These are phyloP conservation scores for Cladobotryum mycophilum DNA, from an alignment of 2,329 filamentous ascomycete species.

Conservation along the genomic window DNA sequence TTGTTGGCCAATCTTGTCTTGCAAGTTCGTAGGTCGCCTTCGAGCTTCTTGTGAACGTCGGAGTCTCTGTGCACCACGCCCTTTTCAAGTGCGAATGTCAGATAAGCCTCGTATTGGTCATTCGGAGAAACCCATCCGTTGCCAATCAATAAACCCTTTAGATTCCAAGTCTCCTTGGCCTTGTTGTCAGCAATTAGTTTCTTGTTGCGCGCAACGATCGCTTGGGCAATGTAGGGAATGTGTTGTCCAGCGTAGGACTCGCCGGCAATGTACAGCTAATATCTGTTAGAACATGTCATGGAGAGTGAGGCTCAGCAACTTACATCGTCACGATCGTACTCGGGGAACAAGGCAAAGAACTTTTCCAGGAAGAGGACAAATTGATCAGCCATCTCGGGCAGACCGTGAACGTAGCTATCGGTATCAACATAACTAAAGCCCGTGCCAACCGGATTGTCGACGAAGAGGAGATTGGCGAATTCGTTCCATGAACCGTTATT, in stretches of 20 bases:
- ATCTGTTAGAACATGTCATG: not conserved
- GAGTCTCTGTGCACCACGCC: conserved; percentile 65
- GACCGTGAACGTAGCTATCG: conserved; percentile 76
- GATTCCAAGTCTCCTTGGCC: conserved; percentile 52
- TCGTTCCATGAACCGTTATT: conserved; percentile 99
- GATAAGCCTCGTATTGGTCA: conserved; percentile 85
- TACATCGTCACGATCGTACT: conserved; percentile 89
- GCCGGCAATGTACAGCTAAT: conserved; percentile 83
- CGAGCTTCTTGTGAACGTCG: conserved; percentile 56
- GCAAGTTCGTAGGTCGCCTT: conserved; percentile 65
- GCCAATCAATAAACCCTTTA: conserved; percentile 84
- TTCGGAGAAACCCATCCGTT: conserved; percentile 94
- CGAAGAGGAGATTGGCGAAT: conserved; percentile 93
- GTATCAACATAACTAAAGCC: conserved; percentile 95
- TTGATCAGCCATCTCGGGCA: conserved; percentile 82
- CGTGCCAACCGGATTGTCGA: conserved; percentile 94
- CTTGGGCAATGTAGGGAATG: conserved; percentile 93
- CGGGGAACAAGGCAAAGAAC: conserved; percentile 84
- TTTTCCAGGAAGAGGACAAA: conserved; percentile 87
- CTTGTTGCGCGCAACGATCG: conserved; percentile 83
- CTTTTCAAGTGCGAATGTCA: conserved; percentile 73
- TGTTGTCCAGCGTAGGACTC: conserved; percentile 97
- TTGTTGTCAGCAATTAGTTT: conserved; percentile 29
- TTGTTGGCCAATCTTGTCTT: conserved; percentile 49
- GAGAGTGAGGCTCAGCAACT: conserved; percentile 31